Conservation (phyloP, 768 basidiomycete species). For the Mycena albidolilacea region DNA sequence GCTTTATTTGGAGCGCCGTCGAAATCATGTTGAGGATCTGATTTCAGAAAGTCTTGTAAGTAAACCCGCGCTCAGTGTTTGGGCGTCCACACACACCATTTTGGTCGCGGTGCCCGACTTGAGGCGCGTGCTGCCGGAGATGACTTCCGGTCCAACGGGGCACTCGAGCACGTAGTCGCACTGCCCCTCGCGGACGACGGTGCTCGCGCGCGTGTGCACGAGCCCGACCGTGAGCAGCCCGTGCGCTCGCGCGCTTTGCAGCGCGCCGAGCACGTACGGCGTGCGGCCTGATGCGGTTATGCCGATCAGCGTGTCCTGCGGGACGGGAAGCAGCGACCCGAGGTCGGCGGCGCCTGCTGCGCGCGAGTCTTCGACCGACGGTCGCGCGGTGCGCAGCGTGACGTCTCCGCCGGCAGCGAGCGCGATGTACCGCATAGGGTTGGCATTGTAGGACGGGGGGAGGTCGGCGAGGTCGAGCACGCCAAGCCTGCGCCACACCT, state of each 20-base stretch:
- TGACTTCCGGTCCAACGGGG: conserved; percentile 50
- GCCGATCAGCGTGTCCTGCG: conserved; percentile 50
- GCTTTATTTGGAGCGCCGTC: conserved; percentile 51
- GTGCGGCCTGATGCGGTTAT: conserved; percentile 54
- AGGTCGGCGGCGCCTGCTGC: conserved; percentile 47
- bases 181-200: conserved; percentile 42
- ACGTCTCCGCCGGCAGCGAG: conserved; percentile 48
- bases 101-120: conserved; percentile 57
- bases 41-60: not conserved
- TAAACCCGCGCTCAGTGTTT: not conserved
- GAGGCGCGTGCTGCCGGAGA: conserved; percentile 53
- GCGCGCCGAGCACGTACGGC: conserved; percentile 53
- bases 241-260: conserved; percentile 43
- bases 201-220: conserved; percentile 47
- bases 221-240: conserved; percentile 50
- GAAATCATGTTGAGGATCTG: conserved; percentile 56
- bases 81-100: conserved; percentile 42
- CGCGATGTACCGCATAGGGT: conserved; percentile 42
- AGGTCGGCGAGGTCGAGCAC: conserved; percentile 50
- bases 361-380: conserved; percentile 52
- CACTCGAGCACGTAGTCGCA: conserved; percentile 49
- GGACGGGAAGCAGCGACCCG: conserved; percentile 41
- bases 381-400: conserved; percentile 47
- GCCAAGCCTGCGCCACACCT: conserved; percentile 44
- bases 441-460: conserved; percentile 38